Base-by-base conservation (phyloP, 169 alveolate species). In the Plasmodium knowlesi region DNA sequence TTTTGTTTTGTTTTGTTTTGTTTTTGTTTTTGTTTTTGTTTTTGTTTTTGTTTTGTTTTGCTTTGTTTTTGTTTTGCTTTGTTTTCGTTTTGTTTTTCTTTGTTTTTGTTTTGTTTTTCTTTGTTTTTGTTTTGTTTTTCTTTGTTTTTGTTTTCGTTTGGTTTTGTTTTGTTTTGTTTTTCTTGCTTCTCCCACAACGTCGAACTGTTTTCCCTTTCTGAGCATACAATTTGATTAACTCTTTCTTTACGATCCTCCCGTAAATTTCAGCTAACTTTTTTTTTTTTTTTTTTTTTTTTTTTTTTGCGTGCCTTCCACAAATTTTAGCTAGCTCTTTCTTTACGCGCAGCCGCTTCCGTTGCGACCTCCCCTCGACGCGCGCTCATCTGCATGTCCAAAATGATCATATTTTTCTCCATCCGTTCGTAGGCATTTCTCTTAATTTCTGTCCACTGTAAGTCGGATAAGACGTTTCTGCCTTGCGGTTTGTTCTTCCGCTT, bases 401-500 rank as follows among this genome's bases (percentile, higher is more conserved):
- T 41, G 32, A 85, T 54, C n/a, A 85, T 85, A 34, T 73, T 76
- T 32, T 39, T 73, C 14, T 85, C 93, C 39, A 85, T 25, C 67
- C 93, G 30, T 3, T 85, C 82, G 78, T 74, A 85, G 12, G 93
- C 93, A 76, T 73, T 76, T 37, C 70, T 50, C 41, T 74, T 85
- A n/a, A 85, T 85, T 54, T 85, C 86, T 28, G 67, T 22, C 93
- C 93, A 85, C 28, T 85, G 93, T 28, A 85, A n/a, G 12, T 85
- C 85, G 14, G 93, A 85, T 12, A 85, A 32, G 30, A 67, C 43
- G 34, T 57, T 6, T 53, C 34, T 78, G 46, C 41, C 22, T 39
- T 76, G 79, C 28, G 78, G 80, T 19, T 34, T 85, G 37, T 34
- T 46, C 67, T 85, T 85, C 70, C 79, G 34, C 32, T 85, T 85